Percentiles rank a stretch among this genome's conserved stretches.
These are phyloP conservation scores for Diutina rugosa DNA, from an alignment of 1,139 yeast species.

Conservation along the genomic window DNA sequence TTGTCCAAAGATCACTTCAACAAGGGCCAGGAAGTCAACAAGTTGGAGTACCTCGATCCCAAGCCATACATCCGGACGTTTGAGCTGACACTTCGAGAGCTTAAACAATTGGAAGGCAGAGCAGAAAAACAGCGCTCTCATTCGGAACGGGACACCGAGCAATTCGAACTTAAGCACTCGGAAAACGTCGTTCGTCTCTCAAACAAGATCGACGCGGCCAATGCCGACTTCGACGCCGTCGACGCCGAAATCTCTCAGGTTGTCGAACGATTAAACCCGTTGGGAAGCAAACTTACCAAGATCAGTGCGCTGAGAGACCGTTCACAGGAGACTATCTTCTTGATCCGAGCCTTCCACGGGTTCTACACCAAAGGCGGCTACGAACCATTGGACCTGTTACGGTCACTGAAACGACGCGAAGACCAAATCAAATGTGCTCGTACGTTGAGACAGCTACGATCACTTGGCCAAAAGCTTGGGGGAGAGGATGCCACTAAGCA, in stretches of 20 bases:
- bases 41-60: conserved; percentile 60
- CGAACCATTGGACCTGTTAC: conserved; percentile 43
- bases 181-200: conserved; percentile 49
- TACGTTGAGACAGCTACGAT: conserved; percentile 51
- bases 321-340: conserved; percentile 58
- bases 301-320: conserved; percentile 70
- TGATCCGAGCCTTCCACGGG: conserved; percentile 68
- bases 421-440: conserved; percentile 58
- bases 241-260: conserved; percentile 51
- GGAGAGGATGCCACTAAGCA: conserved; percentile 18
- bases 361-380: conserved; percentile 54
- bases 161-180: conserved; percentile 57
- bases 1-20: conserved; percentile 59
- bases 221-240: conserved; percentile 37
- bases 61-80: conserved; percentile 91
- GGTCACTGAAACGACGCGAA: conserved; percentile 26
- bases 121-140: conserved; percentile 34
- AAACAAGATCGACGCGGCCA: conserved; percentile 30
- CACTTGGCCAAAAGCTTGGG: conserved; percentile 44
- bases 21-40: conserved; percentile 41
- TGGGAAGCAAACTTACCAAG: conserved; percentile 62
- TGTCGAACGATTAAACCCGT: conserved; percentile 52
- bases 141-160: conserved; percentile 43
- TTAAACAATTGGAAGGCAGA: conserved; percentile 44
- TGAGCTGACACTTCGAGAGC: conserved; percentile 69